Evolutionary conservation across 2,329 filamentous ascomycete genomes (phyloP).

Genomic region (Fusarium musae): DNA sequence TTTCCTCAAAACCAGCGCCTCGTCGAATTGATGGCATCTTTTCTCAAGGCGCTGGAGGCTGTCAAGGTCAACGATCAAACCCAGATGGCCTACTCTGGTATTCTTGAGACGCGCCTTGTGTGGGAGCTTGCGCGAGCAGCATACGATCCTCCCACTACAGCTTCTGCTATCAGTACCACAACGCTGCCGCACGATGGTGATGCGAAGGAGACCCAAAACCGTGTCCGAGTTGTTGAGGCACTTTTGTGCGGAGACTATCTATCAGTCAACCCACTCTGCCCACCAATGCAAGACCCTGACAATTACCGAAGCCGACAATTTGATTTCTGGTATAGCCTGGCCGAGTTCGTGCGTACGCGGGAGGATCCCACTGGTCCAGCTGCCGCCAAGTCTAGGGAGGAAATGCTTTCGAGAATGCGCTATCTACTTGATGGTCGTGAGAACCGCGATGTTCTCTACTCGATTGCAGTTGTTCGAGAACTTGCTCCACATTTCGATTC

Average conservation of each 20-base stretch:
- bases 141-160: constrained; percentile 52
- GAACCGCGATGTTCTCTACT: constrained; percentile 91
- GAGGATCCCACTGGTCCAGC: constrained; percentile 63
- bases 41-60: constrained; percentile 66
- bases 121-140: constrained; percentile 68
- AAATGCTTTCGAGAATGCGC: constrained; percentile 72
- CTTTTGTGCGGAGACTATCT: constrained; percentile 79
- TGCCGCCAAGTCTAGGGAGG: constrained; percentile 67
- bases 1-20: constrained; percentile 65
- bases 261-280: constrained; percentile 64
- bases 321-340: constrained; percentile 86
- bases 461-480: constrained; percentile 82
- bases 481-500: constrained; percentile 73
- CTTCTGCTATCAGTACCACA: constrained; percentile 45
- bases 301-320: constrained; percentile 70
- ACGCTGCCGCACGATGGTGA: constrained; percentile 66
- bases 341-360: constrained; percentile 69
- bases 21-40: constrained; percentile 73
- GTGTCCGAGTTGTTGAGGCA: constrained; percentile 80
- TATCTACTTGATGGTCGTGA: constrained; percentile 81
- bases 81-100: constrained; percentile 64
- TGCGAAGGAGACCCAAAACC: constrained; percentile 71
- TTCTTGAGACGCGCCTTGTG: constrained; percentile 68
- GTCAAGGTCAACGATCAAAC: constrained; percentile 61
- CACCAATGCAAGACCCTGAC: constrained; percentile 61